Evolutionary conservation across 139 green algal genomes (phyloP).

Genomic region (Closterium sp.): DNA sequence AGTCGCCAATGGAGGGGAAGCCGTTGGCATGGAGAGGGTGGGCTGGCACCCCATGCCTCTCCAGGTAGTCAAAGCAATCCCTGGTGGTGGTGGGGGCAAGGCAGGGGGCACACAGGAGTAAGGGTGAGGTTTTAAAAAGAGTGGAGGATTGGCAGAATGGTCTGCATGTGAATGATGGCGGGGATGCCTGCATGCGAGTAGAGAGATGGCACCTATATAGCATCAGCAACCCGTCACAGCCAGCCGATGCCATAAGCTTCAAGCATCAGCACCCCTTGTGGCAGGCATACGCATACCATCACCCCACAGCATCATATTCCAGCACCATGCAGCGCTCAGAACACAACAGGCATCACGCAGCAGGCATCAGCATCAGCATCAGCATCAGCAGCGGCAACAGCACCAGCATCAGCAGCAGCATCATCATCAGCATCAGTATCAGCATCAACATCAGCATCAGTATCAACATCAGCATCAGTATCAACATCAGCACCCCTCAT

Average conservation of each 20-base stretch:
- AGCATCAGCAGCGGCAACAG: too few relatives aligned
- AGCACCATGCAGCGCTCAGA: too few relatives aligned
- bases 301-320: conserved; percentile 60
- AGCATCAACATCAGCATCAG: too few relatives aligned
- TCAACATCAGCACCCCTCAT: too few relatives aligned
- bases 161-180: conserved; percentile 60
- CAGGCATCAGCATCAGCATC: too few relatives aligned
- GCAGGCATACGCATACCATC: too few relatives aligned
- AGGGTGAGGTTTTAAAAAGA: not conserved
- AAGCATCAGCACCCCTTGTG: too few relatives aligned
- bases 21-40: conserved; percentile 60
- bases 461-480: too few relatives aligned
- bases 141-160: conserved; percentile 52
- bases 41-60: conserved; percentile 25
- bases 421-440: too few relatives aligned
- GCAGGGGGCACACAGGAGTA: not conserved
- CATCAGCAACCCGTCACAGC: conserved; percentile 18
- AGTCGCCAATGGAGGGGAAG: conserved; percentile 61
- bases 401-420: too few relatives aligned
- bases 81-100: not conserved
- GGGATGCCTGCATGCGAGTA: conserved; percentile 60
- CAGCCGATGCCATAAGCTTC: too few relatives aligned
- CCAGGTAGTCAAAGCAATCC: conserved; percentile 61
- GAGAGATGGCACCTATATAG: conserved; percentile 38
- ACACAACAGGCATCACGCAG: too few relatives aligned